Percentiles rank a stretch among this genome's conserved stretches.
These are phyloP conservation scores for Triangularia setosa DNA, from an alignment of 2,329 filamentous ascomycete species.

Conservation along the genomic window DNA sequence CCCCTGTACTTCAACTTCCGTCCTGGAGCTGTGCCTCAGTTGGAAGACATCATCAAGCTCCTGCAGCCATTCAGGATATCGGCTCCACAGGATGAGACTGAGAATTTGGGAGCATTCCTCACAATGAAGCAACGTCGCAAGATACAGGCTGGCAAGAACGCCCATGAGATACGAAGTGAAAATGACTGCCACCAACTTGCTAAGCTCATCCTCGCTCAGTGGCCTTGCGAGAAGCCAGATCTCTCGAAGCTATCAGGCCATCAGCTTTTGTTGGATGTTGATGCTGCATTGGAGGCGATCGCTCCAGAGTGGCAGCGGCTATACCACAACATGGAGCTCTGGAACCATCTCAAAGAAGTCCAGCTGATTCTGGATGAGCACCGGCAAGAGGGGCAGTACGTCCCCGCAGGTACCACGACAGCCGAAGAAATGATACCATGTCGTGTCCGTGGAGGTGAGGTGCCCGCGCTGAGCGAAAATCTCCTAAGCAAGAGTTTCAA, in stretches of 20 bases:
- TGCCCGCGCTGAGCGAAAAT: conserved; percentile 16
- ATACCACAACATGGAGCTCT: conserved; percentile 46
- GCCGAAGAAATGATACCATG: not conserved
- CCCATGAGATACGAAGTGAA: conserved; percentile 31
- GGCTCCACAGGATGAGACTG: conserved; percentile 28
- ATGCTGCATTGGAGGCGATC: conserved; percentile 37
- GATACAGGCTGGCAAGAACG: conserved; percentile 29
- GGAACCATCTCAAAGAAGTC: conserved; percentile 39
- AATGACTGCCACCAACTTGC: conserved; percentile 38
- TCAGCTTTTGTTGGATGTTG: conserved; percentile 35
- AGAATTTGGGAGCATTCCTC: conserved; percentile 23
- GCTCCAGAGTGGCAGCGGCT: conserved; percentile 45
- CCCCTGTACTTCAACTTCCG: conserved; percentile 36
- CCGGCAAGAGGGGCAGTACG: conserved; percentile 23
- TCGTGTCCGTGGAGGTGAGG: conserved; percentile 3
- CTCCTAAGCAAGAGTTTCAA: conserved; percentile 10
- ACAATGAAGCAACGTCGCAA: conserved; percentile 32
- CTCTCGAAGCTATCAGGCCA: conserved; percentile 26
- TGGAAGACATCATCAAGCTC: conserved; percentile 22
- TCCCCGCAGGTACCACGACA: conserved; percentile 8
- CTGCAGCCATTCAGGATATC: conserved; percentile 30
- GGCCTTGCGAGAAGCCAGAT: conserved; percentile 40
- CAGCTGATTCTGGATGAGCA: conserved; percentile 38
- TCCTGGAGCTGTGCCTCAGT: conserved; percentile 29
- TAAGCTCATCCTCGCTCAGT: conserved; percentile 39